Evolutionary conservation across 345 rosid species (phyloP).

Genomic region (Heritiera fomes): DNA sequence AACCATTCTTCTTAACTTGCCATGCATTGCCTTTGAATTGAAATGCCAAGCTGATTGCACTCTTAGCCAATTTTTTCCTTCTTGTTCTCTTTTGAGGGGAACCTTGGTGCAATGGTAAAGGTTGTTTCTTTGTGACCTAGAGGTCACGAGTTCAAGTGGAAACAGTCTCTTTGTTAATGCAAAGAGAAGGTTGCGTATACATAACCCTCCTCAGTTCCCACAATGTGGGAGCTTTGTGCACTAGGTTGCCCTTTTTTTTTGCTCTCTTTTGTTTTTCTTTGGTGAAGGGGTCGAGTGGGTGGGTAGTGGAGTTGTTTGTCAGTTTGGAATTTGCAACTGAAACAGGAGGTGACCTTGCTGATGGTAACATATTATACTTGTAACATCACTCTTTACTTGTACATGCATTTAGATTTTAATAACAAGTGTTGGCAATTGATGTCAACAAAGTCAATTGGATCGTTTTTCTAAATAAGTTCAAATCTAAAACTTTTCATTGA

Average conservation of each 20-base stretch:
- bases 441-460: neutral
- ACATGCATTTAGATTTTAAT: neutral
- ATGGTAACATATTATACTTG: neutral
- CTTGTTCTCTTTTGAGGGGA: neutral
- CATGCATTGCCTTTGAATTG: neutral
- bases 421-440: neutral
- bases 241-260: too few species aligned
- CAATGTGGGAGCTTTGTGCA: too few species aligned
- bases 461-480: neutral
- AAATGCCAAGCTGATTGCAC: neutral
- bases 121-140: too few species aligned
- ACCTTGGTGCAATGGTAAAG: too few species aligned
- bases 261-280: neutral
- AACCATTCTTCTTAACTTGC: slow-evolving; percentile 5
- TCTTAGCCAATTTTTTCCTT: neutral
- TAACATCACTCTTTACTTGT: neutral
- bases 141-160: too few species aligned
- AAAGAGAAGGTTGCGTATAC: too few species aligned
- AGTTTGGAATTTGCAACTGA: neutral
- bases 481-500: neutral
- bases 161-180: too few species aligned
- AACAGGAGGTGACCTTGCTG: neutral
- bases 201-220: too few species aligned
- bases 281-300: neutral
- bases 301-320: neutral